A percentile compares a stretch with the other conserved stretches of the same genome.
These are phyloP conservation scores for Podila epigama DNA, from an alignment of 192 early-diverging fungal genomes.

Conservation along the genomic window DNA sequence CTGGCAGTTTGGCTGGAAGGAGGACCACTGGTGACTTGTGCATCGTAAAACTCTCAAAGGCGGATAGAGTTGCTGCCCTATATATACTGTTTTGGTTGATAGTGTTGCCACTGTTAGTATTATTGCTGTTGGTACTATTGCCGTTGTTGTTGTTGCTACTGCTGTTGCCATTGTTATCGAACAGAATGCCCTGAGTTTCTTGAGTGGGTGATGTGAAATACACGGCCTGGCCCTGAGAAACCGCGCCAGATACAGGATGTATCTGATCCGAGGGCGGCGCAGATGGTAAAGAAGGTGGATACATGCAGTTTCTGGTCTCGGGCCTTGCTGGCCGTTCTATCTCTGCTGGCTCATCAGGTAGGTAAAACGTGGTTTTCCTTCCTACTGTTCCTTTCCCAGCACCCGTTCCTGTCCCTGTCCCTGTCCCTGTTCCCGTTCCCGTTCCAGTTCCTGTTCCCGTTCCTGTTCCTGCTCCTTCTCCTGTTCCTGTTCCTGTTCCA, in stretches of 20 bases:
- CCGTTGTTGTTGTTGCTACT: slow-evolving; percentile 1
- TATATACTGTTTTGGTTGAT: background rate
- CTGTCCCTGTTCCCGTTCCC: too few relatives aligned
- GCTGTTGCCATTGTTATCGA: background rate
- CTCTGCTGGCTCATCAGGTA: too few relatives aligned
- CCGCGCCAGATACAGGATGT: too few relatives aligned
- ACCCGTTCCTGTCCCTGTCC: too few relatives aligned
- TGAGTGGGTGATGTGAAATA: slow-evolving; percentile 16
- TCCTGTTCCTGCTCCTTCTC: too few relatives aligned
- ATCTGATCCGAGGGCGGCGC: background rate
- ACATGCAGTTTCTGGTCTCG: background rate
- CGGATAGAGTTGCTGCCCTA: slow-evolving; percentile 6
- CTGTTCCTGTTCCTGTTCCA: too few relatives aligned
- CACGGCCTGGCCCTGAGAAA: too few relatives aligned
- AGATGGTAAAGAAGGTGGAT: background rate
- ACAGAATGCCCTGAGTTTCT: too few relatives aligned
- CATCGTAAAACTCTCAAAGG: slow-evolving; percentile 6
- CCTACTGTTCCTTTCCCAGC: too few relatives aligned
- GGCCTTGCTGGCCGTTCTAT: background rate
- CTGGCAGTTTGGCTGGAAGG: slow-evolving; percentile 2
- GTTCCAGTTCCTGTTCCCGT: too few relatives aligned
- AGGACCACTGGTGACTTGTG: slow-evolving; percentile 12
- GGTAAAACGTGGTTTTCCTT: too few relatives aligned
- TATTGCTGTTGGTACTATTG: background rate
- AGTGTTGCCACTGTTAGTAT: background rate